phyloP scores from a whole-genome alignment of 495 filamentous ascomycete species.

The Xylaria palmicola region DNA sequence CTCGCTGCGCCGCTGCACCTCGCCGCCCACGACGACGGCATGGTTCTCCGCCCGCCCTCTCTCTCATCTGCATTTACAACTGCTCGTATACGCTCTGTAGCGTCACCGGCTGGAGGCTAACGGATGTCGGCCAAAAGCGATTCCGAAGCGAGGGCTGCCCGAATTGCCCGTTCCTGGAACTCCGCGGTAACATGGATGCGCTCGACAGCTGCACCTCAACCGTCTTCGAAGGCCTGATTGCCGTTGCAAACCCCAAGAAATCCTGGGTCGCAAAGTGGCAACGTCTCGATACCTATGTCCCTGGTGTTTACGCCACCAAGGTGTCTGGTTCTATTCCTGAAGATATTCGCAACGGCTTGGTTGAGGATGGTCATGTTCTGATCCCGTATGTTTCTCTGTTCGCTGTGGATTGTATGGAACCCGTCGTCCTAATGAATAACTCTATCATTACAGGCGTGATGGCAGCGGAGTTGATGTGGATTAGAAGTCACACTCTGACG shows the following conservation, averaged over 20 bases:
- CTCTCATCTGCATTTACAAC: too few relatives aligned
- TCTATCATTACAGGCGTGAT: slow-evolving; percentile 43
- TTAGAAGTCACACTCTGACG: slow-evolving; percentile 15
- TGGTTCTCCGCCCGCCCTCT: neutral
- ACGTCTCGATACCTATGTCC: slow-evolving; percentile 80
- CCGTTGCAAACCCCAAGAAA: slow-evolving; percentile 68
- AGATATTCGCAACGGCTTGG: slow-evolving; percentile 62
- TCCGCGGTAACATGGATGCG: slow-evolving; percentile 71
- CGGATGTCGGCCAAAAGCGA: slow-evolving; percentile 49
- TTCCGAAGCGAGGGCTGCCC: slow-evolving; percentile 87
- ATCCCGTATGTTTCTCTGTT: slow-evolving; percentile 54
- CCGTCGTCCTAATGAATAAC: neutral
- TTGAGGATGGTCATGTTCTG: slow-evolving; percentile 65
- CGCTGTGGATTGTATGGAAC: neutral
- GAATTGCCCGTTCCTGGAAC: slow-evolving; percentile 88
- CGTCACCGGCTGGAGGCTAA: neutral
- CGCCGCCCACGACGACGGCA: neutral
- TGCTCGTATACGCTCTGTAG: too few relatives aligned
- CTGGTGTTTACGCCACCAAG: slow-evolving; percentile 90
- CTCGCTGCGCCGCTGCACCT: neutral
- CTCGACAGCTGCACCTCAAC: slow-evolving; percentile 92
- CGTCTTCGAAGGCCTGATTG: slow-evolving; percentile 88
- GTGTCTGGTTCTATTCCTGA: slow-evolving; percentile 70
- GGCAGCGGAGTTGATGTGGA: slow-evolving; percentile 52
- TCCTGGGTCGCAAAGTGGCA: slow-evolving; percentile 97